These are phyloP conservation scores for Deakozyma indianensis DNA, from an alignment of 805 yeast species.

Conservation along the genomic window DNA sequence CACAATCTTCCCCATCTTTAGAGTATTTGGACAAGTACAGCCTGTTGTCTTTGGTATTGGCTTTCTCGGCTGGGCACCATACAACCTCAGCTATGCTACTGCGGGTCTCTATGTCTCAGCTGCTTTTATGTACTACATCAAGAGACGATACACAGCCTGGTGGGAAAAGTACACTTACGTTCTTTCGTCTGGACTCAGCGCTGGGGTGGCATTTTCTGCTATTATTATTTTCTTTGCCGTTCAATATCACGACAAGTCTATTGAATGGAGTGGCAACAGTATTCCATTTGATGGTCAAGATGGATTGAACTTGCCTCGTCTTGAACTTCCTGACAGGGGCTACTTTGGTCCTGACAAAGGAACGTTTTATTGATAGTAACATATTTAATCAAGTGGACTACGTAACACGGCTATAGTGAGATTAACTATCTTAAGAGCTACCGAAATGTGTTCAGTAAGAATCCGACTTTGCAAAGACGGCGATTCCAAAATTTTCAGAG, in stretches of 20 bases:
- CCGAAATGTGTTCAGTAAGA: too few species aligned
- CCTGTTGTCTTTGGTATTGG: slow-evolving; percentile 34
- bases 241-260: slow-evolving; percentile 26
- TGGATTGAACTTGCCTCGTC: slow-evolving; percentile 8
- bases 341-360: slow-evolving; percentile 18
- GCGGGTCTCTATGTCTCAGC: slow-evolving; percentile 19
- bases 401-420: too few species aligned
- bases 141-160: slow-evolving; percentile 36
- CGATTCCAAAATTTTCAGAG: too few species aligned
- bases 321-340: slow-evolving; percentile 14
- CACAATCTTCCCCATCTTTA: background rate
- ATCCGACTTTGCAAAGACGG: too few species aligned
- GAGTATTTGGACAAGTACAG: slow-evolving; percentile 21
- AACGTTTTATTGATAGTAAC: background rate
- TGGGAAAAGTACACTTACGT: slow-evolving; percentile 39
- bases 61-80: slow-evolving; percentile 23
- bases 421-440: too few species aligned
- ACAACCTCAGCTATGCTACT: slow-evolving; percentile 12
- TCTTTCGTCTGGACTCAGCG: slow-evolving; percentile 39
- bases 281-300: slow-evolving; percentile 12
- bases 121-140: slow-evolving; percentile 32
- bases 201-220: slow-evolving; percentile 52
- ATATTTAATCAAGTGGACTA: too few species aligned
- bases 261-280: slow-evolving; percentile 59
- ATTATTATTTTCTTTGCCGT: slow-evolving; percentile 42